These are phyloP conservation scores for Galerina sulciceps DNA, from an alignment of 768 basidiomycete species.

Conservation along the genomic window DNA sequence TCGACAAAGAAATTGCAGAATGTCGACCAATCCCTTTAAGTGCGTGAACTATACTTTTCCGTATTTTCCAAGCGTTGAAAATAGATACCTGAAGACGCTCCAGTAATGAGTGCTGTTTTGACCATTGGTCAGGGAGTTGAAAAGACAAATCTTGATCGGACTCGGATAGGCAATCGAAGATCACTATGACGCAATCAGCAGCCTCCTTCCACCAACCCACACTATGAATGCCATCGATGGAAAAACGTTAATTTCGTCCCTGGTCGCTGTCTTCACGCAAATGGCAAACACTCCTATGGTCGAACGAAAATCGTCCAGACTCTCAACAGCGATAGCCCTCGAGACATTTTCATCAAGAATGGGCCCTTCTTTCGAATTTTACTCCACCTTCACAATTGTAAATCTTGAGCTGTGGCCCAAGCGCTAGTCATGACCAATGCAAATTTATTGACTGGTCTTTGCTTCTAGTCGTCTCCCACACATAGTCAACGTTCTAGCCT, in stretches of 20 bases:
- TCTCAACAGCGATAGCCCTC: constrained; percentile 27
- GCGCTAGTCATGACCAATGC: no score
- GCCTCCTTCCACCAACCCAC: no score
- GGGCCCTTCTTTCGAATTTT: constrained; percentile 14
- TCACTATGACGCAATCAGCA: no score
- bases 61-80: neutral
- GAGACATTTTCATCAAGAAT: constrained; percentile 22
- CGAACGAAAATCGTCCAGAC: constrained; percentile 24
- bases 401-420: neutral
- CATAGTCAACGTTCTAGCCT: constrained; percentile 12
- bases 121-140: constrained; percentile 4
- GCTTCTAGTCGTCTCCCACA: neutral
- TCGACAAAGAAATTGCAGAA: constrained; percentile 70
- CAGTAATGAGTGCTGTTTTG: constrained; percentile 41
- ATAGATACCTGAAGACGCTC: constrained; percentile 57
- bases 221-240: neutral
- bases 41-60: neutral
- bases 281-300: constrained; percentile 41
- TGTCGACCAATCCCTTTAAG: constrained; percentile 62
- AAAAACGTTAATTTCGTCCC: neutral
- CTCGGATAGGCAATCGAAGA: neutral
- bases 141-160: neutral
- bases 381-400: neutral
- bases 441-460: neutral
- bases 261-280: constrained; percentile 30